Percentiles rank a stretch among this genome's conserved stretches.
These are phyloP conservation scores for Gastrolobium villosum DNA, from an alignment of 306 rosid genomes.

Conservation along the genomic window DNA sequence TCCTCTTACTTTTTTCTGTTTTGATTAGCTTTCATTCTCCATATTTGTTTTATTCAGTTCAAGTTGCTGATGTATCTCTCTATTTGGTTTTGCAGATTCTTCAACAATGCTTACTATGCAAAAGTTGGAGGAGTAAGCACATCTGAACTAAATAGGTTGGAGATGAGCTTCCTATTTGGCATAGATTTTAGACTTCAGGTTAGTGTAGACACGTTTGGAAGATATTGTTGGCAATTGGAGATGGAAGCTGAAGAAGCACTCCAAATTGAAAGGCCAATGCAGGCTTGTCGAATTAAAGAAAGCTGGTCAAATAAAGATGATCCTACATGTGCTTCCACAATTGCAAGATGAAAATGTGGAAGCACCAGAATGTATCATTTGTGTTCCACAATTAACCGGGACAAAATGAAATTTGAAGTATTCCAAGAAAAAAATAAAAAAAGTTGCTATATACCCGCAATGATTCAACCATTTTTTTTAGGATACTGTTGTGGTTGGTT, in stretches of 20 bases:
- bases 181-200: constrained; percentile 94
- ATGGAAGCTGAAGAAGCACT: constrained; percentile 66
- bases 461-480: constrained; percentile 41
- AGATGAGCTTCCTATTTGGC: constrained; percentile 82
- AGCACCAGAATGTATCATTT: constrained; percentile 41
- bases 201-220: constrained; percentile 73
- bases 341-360: constrained; percentile 68
- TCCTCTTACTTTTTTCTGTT: constrained; percentile 8
- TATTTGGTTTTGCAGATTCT: constrained; percentile 73
- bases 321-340: constrained; percentile 69
- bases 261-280: constrained; percentile 84
- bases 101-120: constrained; percentile 95
- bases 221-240: constrained; percentile 78
- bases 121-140: constrained; percentile 96
- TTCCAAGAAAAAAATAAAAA: neutral
- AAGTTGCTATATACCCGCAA: constrained; percentile 33
- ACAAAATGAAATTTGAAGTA: constrained; percentile 36
- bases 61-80: constrained; percentile 14
- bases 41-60: constrained; percentile 4
- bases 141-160: constrained; percentile 83
- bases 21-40: neutral
- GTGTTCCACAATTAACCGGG: constrained; percentile 29
- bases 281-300: constrained; percentile 78
- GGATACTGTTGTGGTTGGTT: constrained; percentile 29
- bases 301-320: constrained; percentile 83